Evolutionary conservation across 139 green algal species (phyloP).

Genomic region (Chlorella sorokiniana): DNA sequence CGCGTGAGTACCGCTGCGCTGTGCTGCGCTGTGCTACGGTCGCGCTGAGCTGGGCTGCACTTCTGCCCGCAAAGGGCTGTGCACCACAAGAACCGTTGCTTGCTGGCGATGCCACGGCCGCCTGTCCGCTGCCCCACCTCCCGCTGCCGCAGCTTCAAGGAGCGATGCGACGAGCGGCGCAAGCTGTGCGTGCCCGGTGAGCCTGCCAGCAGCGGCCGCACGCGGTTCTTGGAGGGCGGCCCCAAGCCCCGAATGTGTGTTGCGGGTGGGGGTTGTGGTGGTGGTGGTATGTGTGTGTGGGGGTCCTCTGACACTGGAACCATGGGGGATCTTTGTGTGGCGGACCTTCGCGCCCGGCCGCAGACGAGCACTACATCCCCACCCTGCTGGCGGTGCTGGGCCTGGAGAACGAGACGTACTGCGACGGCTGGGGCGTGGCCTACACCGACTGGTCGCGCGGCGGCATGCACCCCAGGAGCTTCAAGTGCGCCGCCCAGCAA

Average conservation of each 20-base stretch:
- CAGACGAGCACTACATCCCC: constrained; percentile 42
- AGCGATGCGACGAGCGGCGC: constrained; percentile 11
- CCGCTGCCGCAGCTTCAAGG: constrained; percentile 9
- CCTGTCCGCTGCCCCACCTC: not conserved
- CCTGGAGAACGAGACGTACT: constrained; percentile 35
- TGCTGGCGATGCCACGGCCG: not conserved
- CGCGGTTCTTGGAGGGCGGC: not conserved
- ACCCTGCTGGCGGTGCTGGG: constrained; percentile 34
- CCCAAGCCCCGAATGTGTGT: not conserved
- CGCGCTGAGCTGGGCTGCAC: no score
- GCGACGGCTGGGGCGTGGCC: constrained; percentile 17
- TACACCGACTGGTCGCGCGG: constrained; percentile 13
- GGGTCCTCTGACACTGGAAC: not conserved
- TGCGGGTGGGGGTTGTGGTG: not conserved
- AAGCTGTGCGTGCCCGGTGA: constrained; percentile 19
- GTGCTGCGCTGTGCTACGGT: no score
- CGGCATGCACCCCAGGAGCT: constrained; percentile 22
- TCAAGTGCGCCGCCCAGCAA: not conserved
- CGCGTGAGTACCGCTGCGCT: constrained; percentile 17
- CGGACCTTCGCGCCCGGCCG: no score
- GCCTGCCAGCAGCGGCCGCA: not conserved
- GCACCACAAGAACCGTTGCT: not conserved
- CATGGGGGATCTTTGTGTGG: no score
- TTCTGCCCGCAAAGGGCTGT: not conserved
- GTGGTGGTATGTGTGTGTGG: not conserved